Base-by-base conservation (phyloP, 140 eudicot species). In the Erigeron philadelphicus region DNA sequence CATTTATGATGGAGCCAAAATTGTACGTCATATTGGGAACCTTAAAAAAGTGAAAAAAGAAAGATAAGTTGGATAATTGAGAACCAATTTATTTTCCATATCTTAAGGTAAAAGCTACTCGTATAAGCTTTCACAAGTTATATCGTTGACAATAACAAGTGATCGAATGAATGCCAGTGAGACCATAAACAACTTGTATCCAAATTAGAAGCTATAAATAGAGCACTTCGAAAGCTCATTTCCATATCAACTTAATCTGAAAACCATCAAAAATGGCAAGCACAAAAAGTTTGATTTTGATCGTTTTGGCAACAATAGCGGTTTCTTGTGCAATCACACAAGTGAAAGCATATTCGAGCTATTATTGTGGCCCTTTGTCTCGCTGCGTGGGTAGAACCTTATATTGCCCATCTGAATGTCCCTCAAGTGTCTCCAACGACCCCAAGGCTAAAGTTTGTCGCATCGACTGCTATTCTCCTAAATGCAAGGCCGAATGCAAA, bases 341-440 rank as follows among this genome's bases (percentile, higher is more conserved):
- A 35, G 83, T 74, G 23, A 62, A 69, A 45, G 79, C 72, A 5
- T 79, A 79, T 56, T 67, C 75, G 18, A 68, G 70, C 58, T 31
- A 19, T 48, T 79, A 79, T 7, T 74, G 80, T 41, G 57, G 64
- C 23, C 58, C 76, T 5, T 52, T 48, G 75, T 74, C 79, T 49
- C 85, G 75, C 16, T 84, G 88, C 54, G 3, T 15, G 0, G 61
- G 63, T 7, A 66, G 61, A 64, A 65, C 76, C 47, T 62, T 81
- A 6, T 71, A 79, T n/a, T 84, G 88, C 76, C 89, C 86, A 10
- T 69, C 75, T 0, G 80, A 84, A 68, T 84, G 89, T 70, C 88
- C 88, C 49, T 42, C 75, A 1, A 73, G 81, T 17, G 53, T 42
- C 41, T 80, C 89, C 38, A 72, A 72, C 21, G 75, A 67, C 19